Percentiles rank a stretch among this genome's conserved stretches.
phyloP scores from a whole-genome alignment of 2,329 filamentous ascomycete genomes.

The Raffaelea ambrosiae region DNA sequence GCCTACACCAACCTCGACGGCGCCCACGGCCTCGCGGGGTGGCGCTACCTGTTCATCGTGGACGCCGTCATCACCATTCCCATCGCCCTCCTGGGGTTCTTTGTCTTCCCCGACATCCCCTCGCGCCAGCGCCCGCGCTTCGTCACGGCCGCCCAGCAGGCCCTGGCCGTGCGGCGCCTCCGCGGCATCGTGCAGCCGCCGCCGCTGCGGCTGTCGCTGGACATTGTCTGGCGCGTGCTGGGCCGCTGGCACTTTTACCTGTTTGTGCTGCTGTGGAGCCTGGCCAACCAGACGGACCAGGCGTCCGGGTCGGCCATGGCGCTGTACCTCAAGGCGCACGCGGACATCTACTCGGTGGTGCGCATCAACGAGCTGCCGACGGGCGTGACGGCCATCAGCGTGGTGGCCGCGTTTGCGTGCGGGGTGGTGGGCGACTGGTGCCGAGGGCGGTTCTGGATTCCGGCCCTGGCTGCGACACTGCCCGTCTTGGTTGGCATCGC shows the following conservation, averaged over 20 bases:
- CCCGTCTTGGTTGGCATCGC: neutral
- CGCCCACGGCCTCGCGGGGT: constrained; percentile 37
- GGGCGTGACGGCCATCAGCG: neutral
- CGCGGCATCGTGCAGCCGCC: neutral
- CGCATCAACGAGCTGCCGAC: neutral
- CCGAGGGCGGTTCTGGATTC: neutral
- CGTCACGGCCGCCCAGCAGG: constrained; percentile 21
- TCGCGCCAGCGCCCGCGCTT: constrained; percentile 28
- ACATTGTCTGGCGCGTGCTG: neutral
- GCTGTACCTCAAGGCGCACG: neutral
- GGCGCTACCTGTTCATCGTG: constrained; percentile 48
- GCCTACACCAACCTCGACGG: constrained; percentile 45
- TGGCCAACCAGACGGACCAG: neutral
- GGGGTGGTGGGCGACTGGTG: neutral
- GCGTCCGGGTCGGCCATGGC: neutral
- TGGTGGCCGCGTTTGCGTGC: neutral
- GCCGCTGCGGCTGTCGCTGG: neutral
- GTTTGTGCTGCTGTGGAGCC: neutral
- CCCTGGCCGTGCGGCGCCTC: neutral
- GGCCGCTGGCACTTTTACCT: neutral
- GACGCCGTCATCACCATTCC: constrained; percentile 47
- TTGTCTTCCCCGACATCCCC: constrained; percentile 31
- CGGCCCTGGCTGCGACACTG: neutral
- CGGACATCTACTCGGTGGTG: neutral
- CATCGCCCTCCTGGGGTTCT: constrained; percentile 41